These are phyloP conservation scores for Cercophora scortea DNA, from an alignment of 495 filamentous ascomycete genomes.

Conservation along the genomic window DNA sequence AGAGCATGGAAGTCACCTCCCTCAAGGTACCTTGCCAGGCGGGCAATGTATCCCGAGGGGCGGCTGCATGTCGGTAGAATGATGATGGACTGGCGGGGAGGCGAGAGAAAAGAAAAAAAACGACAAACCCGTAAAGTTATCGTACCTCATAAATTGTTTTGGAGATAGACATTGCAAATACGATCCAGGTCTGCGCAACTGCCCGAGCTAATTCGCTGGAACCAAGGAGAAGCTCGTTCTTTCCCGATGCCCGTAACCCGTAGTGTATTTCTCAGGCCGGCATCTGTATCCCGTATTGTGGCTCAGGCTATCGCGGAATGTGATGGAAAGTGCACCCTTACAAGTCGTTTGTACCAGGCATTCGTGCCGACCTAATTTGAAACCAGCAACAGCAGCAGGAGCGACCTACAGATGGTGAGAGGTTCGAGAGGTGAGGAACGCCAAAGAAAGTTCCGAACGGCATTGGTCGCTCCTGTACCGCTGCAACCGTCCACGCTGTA, in stretches of 20 bases:
- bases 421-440: not conserved
- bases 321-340: not conserved
- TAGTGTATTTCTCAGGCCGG: no score
- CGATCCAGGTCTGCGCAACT: not conserved
- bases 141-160: slow-evolving; percentile 1
- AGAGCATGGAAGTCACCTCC: not conserved
- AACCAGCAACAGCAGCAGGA: not conserved
- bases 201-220: not conserved
- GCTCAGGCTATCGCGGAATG: no score
- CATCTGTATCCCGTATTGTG: no score
- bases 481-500: not conserved
- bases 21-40: not conserved
- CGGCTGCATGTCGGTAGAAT: slow-evolving; percentile 1
- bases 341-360: not conserved
- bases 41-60: not conserved
- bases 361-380: not conserved
- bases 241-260: no score
- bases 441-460: not conserved
- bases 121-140: slow-evolving; percentile 4
- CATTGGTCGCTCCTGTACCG: not conserved
- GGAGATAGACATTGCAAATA: not conserved
- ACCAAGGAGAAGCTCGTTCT: no score
- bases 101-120: not conserved
- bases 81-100: not conserved
- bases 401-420: no score